Conservation (phyloP, 176 grass and related monocot species). For the Paspalum vaginatum region DNA sequence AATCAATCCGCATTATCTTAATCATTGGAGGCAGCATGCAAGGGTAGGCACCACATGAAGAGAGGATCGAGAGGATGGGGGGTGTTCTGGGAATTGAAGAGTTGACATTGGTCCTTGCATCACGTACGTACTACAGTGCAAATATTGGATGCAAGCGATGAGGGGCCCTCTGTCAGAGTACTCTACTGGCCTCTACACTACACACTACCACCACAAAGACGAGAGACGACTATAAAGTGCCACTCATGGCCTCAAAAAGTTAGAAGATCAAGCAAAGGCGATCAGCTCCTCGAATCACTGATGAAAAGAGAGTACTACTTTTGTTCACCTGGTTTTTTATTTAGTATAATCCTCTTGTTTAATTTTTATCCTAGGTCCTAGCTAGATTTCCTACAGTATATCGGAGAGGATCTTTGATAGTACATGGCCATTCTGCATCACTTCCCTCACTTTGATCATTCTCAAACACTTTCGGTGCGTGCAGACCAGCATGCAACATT, state of each 20-base stretch:
- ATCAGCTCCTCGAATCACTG: neutral
- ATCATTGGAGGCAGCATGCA: neutral
- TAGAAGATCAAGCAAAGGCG: neutral
- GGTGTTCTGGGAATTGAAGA: constrained; percentile 46
- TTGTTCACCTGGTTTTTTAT: neutral
- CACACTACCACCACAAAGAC: neutral
- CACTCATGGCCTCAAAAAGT: neutral
- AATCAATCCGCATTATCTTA: constrained; percentile 35
- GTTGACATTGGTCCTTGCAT: constrained; percentile 53
- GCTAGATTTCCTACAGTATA: neutral
- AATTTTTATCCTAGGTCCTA: neutral
- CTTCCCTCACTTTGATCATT: neutral
- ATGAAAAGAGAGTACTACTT: neutral
- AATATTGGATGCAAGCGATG: neutral
- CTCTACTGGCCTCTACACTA: neutral
- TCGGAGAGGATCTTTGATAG: neutral
- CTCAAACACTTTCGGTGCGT: neutral
- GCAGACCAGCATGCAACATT: no score
- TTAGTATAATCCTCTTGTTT: neutral
- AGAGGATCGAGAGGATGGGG: neutral
- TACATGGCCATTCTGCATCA: neutral
- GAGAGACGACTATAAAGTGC: neutral
- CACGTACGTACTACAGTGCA: constrained; percentile 3
- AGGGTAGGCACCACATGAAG: constrained; percentile 5
- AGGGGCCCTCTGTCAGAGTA: neutral